Percentiles rank a stretch among this genome's conserved stretches.
phyloP scores from a whole-genome alignment of 169 alveolate species.

The Plasmodium vinckei region DNA sequence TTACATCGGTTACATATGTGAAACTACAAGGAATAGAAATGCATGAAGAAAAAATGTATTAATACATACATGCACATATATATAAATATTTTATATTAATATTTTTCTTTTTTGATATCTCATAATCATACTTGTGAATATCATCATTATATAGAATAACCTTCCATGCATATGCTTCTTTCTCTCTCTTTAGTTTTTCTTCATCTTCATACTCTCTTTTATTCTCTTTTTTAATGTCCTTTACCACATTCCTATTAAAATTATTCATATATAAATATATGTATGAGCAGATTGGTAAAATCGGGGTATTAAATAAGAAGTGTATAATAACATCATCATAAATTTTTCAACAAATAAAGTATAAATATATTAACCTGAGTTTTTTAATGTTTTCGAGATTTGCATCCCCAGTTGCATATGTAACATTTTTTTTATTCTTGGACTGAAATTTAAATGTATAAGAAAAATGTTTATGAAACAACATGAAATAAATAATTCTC shows the following conservation, averaged over 20 bases:
- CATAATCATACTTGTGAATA: slow-evolving; percentile 86
- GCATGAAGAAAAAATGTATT: neutral
- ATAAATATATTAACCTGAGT: slow-evolving; percentile 29
- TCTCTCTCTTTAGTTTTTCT: slow-evolving; percentile 79
- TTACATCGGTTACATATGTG: slow-evolving; percentile 85
- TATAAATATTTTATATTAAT: neutral
- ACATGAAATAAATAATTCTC: too few relatives aligned
- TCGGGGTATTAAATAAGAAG: too few relatives aligned
- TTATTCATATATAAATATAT: neutral
- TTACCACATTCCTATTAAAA: slow-evolving; percentile 41
- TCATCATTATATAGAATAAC: slow-evolving; percentile 90
- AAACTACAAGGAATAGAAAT: slow-evolving; percentile 70
- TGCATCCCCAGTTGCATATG: slow-evolving; percentile 18
- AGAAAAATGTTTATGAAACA: neutral
- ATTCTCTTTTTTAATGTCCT: slow-evolving; percentile 70
- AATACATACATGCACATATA: neutral
- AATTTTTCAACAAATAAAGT: neutral
- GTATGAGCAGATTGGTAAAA: too few relatives aligned
- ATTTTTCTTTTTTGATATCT: neutral
- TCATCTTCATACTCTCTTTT: slow-evolving; percentile 51
- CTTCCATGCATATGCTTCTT: slow-evolving; percentile 85
- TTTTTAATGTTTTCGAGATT: slow-evolving; percentile 66
- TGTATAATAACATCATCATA: too few relatives aligned
- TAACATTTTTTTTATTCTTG: slow-evolving; percentile 19
- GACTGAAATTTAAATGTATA: slow-evolving; percentile 14